Percentiles rank a stretch among this genome's conserved stretches.
These are phyloP conservation scores for Phytophthora syringae DNA, from an alignment of 352 stramenopile genomes.

Conservation along the genomic window DNA sequence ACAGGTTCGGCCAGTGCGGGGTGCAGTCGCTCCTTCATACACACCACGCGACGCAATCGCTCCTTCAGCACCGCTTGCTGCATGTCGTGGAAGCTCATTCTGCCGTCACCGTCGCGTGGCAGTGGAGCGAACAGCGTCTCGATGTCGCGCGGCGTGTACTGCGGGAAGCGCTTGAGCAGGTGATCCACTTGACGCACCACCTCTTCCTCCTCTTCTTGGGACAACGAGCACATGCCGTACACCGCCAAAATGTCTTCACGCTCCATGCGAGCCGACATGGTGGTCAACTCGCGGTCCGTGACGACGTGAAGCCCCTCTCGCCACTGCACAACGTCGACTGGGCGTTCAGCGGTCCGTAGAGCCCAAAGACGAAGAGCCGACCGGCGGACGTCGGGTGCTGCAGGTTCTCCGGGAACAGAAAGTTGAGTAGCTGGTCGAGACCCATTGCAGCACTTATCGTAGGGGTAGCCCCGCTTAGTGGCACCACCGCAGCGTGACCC, in stretches of 20 bases:
- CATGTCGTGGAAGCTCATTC: slow-evolving; percentile 85
- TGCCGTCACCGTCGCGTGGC: slow-evolving; percentile 41
- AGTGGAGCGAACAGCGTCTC: slow-evolving; percentile 60
- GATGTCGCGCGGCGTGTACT: slow-evolving; percentile 73
- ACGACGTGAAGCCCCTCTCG: slow-evolving; percentile 69
- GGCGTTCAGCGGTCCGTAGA: slow-evolving; percentile 80
- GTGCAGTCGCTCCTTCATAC: slow-evolving; percentile 74
- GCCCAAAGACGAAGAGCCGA: slow-evolving; percentile 78
- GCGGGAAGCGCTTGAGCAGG: slow-evolving; percentile 63
- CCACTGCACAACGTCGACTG: slow-evolving; percentile 63
- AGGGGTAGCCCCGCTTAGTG: background rate
- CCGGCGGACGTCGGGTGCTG: slow-evolving; percentile 83
- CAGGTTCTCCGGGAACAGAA: slow-evolving; percentile 79
- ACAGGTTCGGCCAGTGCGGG: slow-evolving; percentile 53
- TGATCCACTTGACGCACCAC: slow-evolving; percentile 79
- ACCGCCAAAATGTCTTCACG: slow-evolving; percentile 83
- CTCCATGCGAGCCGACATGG: slow-evolving; percentile 82
- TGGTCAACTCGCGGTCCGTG: slow-evolving; percentile 74
- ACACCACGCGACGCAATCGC: slow-evolving; percentile 64
- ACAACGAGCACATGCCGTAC: slow-evolving; percentile 66
- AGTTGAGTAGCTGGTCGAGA: slow-evolving; percentile 69
- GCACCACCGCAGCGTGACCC: background rate
- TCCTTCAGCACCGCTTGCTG: slow-evolving; percentile 70
- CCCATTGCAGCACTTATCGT: slow-evolving; percentile 35
- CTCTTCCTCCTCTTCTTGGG: slow-evolving; percentile 75